Percentiles rank a stretch among this genome's conserved stretches.
Evolutionary conservation across 495 filamentous ascomycete genomes (phyloP).

Genomic region (Penicillium malachiteum): DNA sequence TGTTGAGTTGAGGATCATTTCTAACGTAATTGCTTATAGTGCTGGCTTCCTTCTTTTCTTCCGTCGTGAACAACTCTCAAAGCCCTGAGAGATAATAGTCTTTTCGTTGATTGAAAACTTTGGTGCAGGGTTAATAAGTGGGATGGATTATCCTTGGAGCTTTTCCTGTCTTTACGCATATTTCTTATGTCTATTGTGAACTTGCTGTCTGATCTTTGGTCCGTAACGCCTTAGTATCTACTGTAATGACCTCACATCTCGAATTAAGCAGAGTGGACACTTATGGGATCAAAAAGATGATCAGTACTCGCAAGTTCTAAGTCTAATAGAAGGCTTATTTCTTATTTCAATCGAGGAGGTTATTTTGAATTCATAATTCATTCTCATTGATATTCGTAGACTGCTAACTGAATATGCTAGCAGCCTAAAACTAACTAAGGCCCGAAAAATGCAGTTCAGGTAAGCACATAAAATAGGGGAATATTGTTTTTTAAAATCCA

Average conservation of each 20-base stretch:
- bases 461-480: conserved; percentile 19
- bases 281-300: neutral
- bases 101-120: neutral
- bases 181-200: neutral
- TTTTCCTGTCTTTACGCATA: neutral
- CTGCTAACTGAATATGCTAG: conserved; percentile 9
- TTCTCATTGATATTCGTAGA: conserved; percentile 29
- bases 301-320: neutral
- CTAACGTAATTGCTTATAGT: conserved; percentile 19
- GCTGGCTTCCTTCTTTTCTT: conserved; percentile 68
- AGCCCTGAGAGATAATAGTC: conserved; percentile 46
- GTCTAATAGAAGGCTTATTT: neutral
- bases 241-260: conserved; percentile 8
- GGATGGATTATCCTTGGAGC: neutral
- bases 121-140: neutral
- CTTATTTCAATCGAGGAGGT: neutral
- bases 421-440: conserved; percentile 15
- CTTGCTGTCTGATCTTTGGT: neutral
- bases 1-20: neutral
- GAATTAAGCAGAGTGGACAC: neutral
- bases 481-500: conserved; percentile 20
- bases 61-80: conserved; percentile 68
- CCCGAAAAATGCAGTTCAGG: conserved; percentile 6
- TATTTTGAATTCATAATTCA: conserved; percentile 23
- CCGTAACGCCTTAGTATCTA: conserved; percentile 7